phyloP scores from a whole-genome alignment of 768 basidiomycete species.

The Russula compacta region DNA sequence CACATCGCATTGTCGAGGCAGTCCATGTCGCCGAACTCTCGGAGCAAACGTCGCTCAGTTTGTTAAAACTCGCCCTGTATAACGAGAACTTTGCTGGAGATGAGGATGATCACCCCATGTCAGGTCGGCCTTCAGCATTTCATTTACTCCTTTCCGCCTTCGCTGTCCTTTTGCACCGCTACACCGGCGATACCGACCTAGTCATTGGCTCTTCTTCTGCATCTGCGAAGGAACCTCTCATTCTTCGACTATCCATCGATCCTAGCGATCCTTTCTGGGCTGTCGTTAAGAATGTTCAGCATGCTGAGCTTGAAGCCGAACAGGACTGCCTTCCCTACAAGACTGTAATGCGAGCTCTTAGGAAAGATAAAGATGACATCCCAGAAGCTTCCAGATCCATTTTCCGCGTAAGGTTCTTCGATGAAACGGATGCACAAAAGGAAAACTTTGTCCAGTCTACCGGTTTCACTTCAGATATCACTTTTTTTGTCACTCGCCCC shows the following conservation, averaged over 20 bases:
- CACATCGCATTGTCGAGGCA: constrained; percentile 77
- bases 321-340: constrained; percentile 77
- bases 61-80: constrained; percentile 75
- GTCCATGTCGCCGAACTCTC: constrained; percentile 65
- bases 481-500: constrained; percentile 75
- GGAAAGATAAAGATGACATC: constrained; percentile 53
- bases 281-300: constrained; percentile 77
- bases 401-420: constrained; percentile 95
- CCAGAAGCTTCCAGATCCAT: constrained; percentile 49
- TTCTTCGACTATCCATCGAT: constrained; percentile 76
- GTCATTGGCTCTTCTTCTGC: constrained; percentile 85
- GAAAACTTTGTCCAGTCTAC: constrained; percentile 73
- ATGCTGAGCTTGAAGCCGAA: constrained; percentile 75
- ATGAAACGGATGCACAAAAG: constrained; percentile 70
- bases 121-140: constrained; percentile 66
- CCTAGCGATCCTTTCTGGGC: constrained; percentile 85
- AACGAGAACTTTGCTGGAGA: constrained; percentile 44
- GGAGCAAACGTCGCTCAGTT: constrained; percentile 61
- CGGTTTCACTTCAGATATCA: constrained; percentile 83
- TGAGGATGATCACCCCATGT: constrained; percentile 40
- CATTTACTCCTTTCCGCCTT: constrained; percentile 92
- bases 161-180: constrained; percentile 81
- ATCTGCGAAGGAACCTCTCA: constrained; percentile 62
- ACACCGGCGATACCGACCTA: constrained; percentile 92
- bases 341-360: constrained; percentile 56